Conservation (phyloP, 2,329 filamentous ascomycete species). For the Colletotrichum sidae region DNA sequence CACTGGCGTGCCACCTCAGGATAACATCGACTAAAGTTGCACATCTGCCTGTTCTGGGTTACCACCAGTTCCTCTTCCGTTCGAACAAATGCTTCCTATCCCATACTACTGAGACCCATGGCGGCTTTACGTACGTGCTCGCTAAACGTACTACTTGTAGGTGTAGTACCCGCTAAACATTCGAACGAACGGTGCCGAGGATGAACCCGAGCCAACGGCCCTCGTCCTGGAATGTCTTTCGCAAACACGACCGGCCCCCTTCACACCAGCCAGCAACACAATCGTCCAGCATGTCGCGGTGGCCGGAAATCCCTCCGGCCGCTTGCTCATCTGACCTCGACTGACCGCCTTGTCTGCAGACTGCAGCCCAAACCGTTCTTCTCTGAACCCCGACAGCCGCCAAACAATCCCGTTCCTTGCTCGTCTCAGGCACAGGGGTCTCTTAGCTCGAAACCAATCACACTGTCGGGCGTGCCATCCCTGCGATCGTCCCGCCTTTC, state of each 20-base stretch:
- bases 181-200: neutral
- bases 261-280: neutral
- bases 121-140: too few relatives aligned
- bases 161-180: neutral
- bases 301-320: constrained; percentile 26
- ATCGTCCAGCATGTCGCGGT: constrained; percentile 17
- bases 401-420: constrained; percentile 17
- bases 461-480: constrained; percentile 13
- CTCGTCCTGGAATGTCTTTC: constrained; percentile 5
- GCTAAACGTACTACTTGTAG: too few relatives aligned
- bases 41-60: too few relatives aligned
- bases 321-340: constrained; percentile 35
- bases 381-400: constrained; percentile 30
- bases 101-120: too few relatives aligned
- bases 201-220: constrained; percentile 31
- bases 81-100: too few relatives aligned
- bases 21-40: too few relatives aligned
- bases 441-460: constrained; percentile 18
- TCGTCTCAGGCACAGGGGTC: constrained; percentile 32
- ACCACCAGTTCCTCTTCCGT: neutral
- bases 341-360: constrained; percentile 32
- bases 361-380: neutral
- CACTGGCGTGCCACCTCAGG: neutral
- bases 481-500: constrained; percentile 33
- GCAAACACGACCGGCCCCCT: constrained; percentile 23